Percentiles rank a stretch among this genome's conserved stretches.
Evolutionary conservation across 148 eudicot genomes (phyloP).

Genomic region (Talinum fruticosum): DNA sequence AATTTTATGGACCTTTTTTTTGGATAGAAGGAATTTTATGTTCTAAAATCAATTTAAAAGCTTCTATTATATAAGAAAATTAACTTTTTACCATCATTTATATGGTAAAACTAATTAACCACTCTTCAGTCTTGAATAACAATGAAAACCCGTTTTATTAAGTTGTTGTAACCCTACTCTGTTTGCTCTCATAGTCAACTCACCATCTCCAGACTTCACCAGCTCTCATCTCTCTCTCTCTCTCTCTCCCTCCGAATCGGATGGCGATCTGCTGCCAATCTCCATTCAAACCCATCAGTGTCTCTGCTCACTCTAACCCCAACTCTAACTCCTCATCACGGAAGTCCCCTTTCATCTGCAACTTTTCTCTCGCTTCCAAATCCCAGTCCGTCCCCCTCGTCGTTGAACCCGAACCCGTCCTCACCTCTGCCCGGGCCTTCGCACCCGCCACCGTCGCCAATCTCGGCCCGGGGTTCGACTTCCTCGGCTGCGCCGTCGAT

Average conservation of each 20-base stretch:
- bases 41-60: no score
- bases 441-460: conserved; percentile 98
- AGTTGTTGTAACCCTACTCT: not conserved
- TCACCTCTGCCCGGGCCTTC: conserved; percentile 70
- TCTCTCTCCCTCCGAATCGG: conserved; percentile 3
- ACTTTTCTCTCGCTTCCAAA: conserved; percentile 38
- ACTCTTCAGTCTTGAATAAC: no score
- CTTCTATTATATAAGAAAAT: no score
- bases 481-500: conserved; percentile 90
- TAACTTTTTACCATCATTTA: no score
- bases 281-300: conserved; percentile 24
- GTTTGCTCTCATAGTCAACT: not conserved
- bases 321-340: conserved; percentile 1
- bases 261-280: conserved; percentile 38
- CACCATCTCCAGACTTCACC: conserved; percentile 1
- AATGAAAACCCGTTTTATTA: no score
- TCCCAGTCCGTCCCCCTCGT: conserved; percentile 7
- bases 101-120: no score
- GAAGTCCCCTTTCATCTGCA: conserved; percentile 28
- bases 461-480: conserved; percentile 93
- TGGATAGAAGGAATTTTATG: no score
- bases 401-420: conserved; percentile 61
- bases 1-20: no score
- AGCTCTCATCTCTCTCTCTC: not conserved
- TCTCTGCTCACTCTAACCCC: conserved; percentile 16